These are phyloP conservation scores for Allium sativum DNA, from an alignment of 106 monocot genomes.

Conservation along the genomic window DNA sequence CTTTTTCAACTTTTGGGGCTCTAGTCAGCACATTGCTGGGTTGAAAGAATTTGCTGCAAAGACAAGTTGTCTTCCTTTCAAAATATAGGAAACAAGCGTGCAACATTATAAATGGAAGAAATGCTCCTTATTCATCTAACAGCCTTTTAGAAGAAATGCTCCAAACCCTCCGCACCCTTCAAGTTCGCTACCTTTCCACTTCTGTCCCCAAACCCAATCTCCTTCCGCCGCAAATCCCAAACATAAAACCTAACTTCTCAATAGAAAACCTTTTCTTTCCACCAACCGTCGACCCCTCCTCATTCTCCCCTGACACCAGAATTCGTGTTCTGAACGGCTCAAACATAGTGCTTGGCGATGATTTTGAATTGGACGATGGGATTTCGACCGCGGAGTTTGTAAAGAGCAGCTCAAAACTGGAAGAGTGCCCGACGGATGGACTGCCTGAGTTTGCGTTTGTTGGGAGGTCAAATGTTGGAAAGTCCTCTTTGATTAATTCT, in stretches of 20 bases:
- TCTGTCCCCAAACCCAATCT: neutral
- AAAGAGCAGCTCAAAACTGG: constrained; percentile 72
- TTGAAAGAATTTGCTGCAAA: too few relatives aligned
- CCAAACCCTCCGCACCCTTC: too few relatives aligned
- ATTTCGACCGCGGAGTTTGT: constrained; percentile 65
- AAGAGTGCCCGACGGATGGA: constrained; percentile 72
- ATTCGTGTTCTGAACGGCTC: constrained; percentile 63
- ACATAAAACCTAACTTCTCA: too few relatives aligned
- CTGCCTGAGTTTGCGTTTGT: constrained; percentile 90
- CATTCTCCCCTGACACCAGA: neutral
- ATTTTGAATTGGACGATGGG: constrained; percentile 36
- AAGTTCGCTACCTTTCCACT: too few relatives aligned
- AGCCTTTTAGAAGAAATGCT: too few relatives aligned
- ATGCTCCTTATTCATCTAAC: too few relatives aligned
- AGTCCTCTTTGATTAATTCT: constrained; percentile 82
- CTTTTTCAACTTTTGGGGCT: too few relatives aligned
- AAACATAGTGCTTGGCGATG: constrained; percentile 36
- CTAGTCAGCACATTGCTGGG: too few relatives aligned
- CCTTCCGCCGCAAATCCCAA: neutral
- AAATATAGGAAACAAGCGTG: too few relatives aligned
- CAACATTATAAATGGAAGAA: too few relatives aligned
- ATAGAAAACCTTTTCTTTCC: constrained; percentile 71
- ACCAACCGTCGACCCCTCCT: constrained; percentile 40
- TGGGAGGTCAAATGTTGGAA: constrained; percentile 86
- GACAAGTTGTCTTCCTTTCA: too few relatives aligned